Conservation (phyloP, 441 rosid species). For the Populus hybrid region DNA sequence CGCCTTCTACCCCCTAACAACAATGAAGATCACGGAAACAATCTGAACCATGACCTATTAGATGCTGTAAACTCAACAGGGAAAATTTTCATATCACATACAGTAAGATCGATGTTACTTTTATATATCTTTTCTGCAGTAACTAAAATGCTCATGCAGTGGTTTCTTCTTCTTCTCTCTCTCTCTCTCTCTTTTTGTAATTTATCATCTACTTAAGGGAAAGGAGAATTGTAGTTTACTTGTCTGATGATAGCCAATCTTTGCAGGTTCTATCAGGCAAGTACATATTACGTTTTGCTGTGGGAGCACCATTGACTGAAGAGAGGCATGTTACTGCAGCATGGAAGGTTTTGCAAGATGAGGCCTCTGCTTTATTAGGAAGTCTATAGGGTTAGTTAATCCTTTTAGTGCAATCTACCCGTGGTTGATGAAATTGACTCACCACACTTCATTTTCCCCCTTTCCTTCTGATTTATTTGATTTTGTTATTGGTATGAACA, state of each 20-base stretch:
- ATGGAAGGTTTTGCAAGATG: constrained; percentile 64
- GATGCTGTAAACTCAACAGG: constrained; percentile 81
- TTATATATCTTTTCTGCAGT: not conserved
- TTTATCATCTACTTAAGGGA: not conserved
- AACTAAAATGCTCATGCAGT: not conserved
- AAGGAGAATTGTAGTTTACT: not conserved
- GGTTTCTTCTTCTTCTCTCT: not conserved
- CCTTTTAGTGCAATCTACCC: not conserved
- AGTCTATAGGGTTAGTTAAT: constrained; percentile 9
- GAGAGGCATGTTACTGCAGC: constrained; percentile 72
- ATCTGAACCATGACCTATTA: constrained; percentile 49
- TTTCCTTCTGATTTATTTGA: not conserved
- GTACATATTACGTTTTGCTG: constrained; percentile 60
- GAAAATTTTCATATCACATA: constrained; percentile 75
- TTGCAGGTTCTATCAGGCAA: constrained; percentile 62
- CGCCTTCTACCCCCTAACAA: constrained; percentile 42
- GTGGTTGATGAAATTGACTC: not conserved
- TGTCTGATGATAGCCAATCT: not conserved
- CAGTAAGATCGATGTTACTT: constrained; percentile 39
- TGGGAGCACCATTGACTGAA: constrained; percentile 86
- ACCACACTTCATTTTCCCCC: not conserved
- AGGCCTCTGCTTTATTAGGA: constrained; percentile 51
- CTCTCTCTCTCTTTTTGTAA: too few relatives aligned
- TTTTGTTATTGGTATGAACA: not conserved
- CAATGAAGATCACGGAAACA: constrained; percentile 39